These are phyloP conservation scores for Colletotrichum karsti DNA, from an alignment of 2,329 filamentous ascomycete species.

Conservation along the genomic window DNA sequence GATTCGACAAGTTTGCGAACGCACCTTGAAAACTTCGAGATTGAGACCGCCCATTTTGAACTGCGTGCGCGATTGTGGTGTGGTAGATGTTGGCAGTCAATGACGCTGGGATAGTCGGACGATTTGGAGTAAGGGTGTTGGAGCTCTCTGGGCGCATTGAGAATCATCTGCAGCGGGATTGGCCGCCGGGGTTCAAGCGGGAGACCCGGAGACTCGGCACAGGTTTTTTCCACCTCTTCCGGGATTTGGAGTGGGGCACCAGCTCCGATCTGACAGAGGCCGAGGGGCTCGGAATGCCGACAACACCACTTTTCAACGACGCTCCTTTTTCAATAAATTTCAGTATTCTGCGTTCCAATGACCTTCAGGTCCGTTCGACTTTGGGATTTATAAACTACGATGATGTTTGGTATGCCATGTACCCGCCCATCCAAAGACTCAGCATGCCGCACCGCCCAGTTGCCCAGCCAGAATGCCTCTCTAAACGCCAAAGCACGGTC, in stretches of 20 bases:
- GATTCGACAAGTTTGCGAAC: neutral
- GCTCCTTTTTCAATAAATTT: neutral
- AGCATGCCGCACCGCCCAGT: slow-evolving; percentile 19
- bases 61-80: neutral
- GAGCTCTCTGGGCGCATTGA: slow-evolving; percentile 4
- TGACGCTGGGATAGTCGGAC: slow-evolving; percentile 15
- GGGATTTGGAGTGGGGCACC: slow-evolving; percentile 14
- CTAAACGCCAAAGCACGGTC: slow-evolving; percentile 24
- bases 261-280: slow-evolving; percentile 18
- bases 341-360: neutral
- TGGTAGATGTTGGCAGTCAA: neutral
- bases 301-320: neutral
- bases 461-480: slow-evolving; percentile 17
- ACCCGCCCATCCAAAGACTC: slow-evolving; percentile 9
- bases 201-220: slow-evolving; percentile 15
- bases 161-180: slow-evolving; percentile 23
- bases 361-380: neutral
- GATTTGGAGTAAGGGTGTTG: slow-evolving; percentile 1
- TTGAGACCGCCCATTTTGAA: slow-evolving; percentile 76
- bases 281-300: neutral
- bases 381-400: slow-evolving; percentile 12
- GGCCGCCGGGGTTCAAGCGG: slow-evolving; percentile 5
- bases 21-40: slow-evolving; percentile 89
- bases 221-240: slow-evolving; percentile 23
- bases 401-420: slow-evolving; percentile 22